A percentile compares a stretch with the other conserved stretches of the same genome.
phyloP scores from a whole-genome alignment of 305 asterid species.

The Rubia peregrina region DNA sequence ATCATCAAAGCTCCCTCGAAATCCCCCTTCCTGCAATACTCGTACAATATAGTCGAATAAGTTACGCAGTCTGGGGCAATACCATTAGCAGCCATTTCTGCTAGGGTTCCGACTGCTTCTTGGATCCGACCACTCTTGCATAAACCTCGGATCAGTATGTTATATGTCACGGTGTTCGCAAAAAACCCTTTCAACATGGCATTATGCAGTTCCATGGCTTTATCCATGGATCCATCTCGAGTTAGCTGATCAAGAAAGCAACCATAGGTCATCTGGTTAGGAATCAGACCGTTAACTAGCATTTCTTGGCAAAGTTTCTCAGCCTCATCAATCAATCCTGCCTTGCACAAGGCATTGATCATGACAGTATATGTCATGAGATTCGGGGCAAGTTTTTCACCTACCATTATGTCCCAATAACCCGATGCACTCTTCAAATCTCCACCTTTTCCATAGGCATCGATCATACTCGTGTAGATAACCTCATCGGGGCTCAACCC shows the following conservation, averaged over 20 bases:
- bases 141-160: constrained; percentile 67
- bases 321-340: constrained; percentile 53
- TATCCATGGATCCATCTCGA: constrained; percentile 51
- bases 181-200: constrained; percentile 43
- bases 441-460: constrained; percentile 59
- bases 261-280: constrained; percentile 66
- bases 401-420: constrained; percentile 67
- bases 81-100: constrained; percentile 54
- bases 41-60: constrained; percentile 58
- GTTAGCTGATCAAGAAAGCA: constrained; percentile 76
- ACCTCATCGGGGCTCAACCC: constrained; percentile 67
- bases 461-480: constrained; percentile 56
- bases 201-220: constrained; percentile 52
- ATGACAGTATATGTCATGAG: constrained; percentile 55
- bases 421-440: constrained; percentile 52
- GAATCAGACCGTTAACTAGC: constrained; percentile 45
- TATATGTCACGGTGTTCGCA: constrained; percentile 60
- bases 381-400: constrained; percentile 59
- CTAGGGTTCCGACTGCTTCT: constrained; percentile 41
- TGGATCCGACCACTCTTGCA: constrained; percentile 56
- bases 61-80: constrained; percentile 66
- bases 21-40: constrained; percentile 56
- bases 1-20: constrained; percentile 49
- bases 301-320: constrained; percentile 54
- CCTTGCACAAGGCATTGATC: constrained; percentile 64